Conservation (phyloP, 2,329 filamentous ascomycete species). For the Colletotrichum sp. region DNA sequence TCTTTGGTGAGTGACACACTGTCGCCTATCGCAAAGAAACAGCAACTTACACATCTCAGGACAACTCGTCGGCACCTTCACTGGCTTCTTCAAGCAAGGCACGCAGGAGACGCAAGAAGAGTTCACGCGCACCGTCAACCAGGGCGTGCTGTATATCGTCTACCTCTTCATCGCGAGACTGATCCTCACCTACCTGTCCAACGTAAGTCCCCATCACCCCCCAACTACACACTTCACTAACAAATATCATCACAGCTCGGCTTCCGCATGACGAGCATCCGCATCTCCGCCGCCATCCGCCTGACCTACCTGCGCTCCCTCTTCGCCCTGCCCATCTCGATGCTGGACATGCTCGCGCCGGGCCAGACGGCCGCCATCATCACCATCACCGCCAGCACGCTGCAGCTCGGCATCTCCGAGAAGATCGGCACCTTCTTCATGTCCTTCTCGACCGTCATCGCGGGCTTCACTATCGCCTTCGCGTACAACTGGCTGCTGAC, state of each 20-base stretch:
- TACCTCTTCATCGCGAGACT: conserved; percentile 39
- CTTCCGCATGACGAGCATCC: conserved; percentile 53
- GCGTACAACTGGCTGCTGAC: conserved; percentile 57
- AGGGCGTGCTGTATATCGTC: conserved; percentile 36
- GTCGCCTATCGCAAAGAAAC: background rate
- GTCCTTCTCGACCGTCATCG: conserved; percentile 41
- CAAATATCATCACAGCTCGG: conserved; percentile 34
- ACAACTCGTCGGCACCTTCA: conserved; percentile 34
- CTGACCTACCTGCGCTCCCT: conserved; percentile 53
- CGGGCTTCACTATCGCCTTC: conserved; percentile 57
- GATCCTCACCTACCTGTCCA: conserved; percentile 34
- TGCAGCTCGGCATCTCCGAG: conserved; percentile 60
- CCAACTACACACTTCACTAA: no score
- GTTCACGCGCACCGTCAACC: conserved; percentile 14
- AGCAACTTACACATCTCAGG: background rate
- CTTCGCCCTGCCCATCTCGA: conserved; percentile 53
- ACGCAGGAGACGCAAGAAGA: conserved; percentile 18
- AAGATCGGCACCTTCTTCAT: conserved; percentile 49
- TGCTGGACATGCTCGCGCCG: conserved; percentile 52
- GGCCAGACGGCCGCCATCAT: conserved; percentile 58
- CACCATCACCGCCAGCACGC: conserved; percentile 54
- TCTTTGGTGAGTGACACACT: conserved; percentile 30
- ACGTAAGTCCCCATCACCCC: background rate
- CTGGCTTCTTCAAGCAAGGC: conserved; percentile 23
- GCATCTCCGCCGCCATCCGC: conserved; percentile 54